Conservation (phyloP, 257 asterid species). For the Capsicum pubescens region DNA sequence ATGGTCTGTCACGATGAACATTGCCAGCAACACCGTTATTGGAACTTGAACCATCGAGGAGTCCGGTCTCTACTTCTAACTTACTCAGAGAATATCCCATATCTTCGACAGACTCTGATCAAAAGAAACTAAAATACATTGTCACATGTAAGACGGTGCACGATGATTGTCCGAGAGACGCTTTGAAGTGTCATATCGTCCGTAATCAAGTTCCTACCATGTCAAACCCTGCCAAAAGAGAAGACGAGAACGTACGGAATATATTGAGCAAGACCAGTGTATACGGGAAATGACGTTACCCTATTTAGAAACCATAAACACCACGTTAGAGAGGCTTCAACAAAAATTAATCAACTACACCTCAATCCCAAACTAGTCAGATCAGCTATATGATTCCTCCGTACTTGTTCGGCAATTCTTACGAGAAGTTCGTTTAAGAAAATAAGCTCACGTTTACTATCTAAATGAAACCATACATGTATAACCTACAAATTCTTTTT, state of each 20-base stretch:
- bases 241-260: not conserved
- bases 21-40: constrained; percentile 37
- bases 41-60: constrained; percentile 55
- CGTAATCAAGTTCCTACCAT: constrained; percentile 24
- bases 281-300: not conserved
- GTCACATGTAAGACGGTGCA: constrained; percentile 1
- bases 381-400: not conserved
- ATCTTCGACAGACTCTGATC: constrained; percentile 35
- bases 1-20: constrained; percentile 31
- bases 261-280: not conserved
- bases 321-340: not conserved
- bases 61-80: constrained; percentile 57
- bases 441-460: not conserved
- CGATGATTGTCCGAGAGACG: not conserved
- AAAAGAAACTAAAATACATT: constrained; percentile 36
- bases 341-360: constrained; percentile 23
- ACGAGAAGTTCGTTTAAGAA: not conserved
- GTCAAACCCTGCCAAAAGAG: constrained; percentile 32
- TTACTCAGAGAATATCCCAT: constrained; percentile 82
- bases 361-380: not conserved
- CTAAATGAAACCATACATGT: not conserved
- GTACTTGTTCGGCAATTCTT: not conserved
- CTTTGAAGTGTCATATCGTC: constrained; percentile 31
- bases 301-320: constrained; percentile 13
- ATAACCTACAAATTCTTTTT: not conserved